Conservation (phyloP, 208 protist species). For the Wallacemonas sp. region DNA sequence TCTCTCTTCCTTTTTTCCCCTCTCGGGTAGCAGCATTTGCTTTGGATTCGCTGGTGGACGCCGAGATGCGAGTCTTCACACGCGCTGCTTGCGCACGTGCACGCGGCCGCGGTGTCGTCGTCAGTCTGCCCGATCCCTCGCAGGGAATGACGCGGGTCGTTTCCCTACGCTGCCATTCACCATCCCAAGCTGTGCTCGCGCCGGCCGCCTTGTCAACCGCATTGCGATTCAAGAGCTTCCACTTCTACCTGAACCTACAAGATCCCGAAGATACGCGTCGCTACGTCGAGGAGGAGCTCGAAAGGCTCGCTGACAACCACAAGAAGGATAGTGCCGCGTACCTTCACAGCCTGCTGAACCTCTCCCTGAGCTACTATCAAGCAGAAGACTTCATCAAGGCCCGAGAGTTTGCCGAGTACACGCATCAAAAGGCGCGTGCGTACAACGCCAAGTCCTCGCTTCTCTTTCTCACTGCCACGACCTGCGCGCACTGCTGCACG, state of each 20-base stretch:
- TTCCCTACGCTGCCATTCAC: too few species aligned
- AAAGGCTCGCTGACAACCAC: slow-evolving; percentile 48
- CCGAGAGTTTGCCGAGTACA: slow-evolving; percentile 48
- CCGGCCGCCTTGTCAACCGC: neutral
- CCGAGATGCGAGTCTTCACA: neutral
- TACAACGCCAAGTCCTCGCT: slow-evolving; percentile 54
- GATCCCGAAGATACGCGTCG: slow-evolving; percentile 75
- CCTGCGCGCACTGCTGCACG: slow-evolving; percentile 40
- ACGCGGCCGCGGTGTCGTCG: too few species aligned
- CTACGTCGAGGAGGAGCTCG: slow-evolving; percentile 58
- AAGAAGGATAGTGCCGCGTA: slow-evolving; percentile 51
- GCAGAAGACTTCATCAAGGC: slow-evolving; percentile 61
- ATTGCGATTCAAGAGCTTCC: slow-evolving; percentile 46
- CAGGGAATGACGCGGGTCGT: too few species aligned
- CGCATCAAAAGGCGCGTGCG: slow-evolving; percentile 48
- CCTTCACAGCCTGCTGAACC: slow-evolving; percentile 75
- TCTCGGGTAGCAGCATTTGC: too few species aligned
- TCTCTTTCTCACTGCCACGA: slow-evolving; percentile 74
- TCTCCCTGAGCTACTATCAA: slow-evolving; percentile 70
- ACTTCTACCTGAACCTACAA: slow-evolving; percentile 81
- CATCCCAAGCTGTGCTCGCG: neutral
- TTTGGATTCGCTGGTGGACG: too few species aligned
- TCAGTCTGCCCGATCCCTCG: too few species aligned
- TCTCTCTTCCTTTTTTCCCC: neutral
- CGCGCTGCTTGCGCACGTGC: too few species aligned